Base-by-base conservation (phyloP, 163 green algal genomes). In the Scenedesmus sp. region DNA sequence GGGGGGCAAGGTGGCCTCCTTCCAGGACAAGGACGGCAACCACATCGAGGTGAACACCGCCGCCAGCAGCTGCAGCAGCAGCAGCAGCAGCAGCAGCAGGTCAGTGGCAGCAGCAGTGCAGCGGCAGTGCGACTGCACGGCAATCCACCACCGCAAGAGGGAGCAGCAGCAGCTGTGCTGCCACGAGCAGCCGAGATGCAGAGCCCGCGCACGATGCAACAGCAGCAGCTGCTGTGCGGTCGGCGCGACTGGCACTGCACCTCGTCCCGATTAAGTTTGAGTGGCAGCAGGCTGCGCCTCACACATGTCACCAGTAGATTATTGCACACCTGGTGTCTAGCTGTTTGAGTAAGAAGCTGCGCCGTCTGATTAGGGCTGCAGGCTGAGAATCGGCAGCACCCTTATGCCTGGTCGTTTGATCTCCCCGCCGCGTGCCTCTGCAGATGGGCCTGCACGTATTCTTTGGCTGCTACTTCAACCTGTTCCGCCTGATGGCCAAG, bases 401-500 rank as follows among this genome's bases (percentile, higher is more conserved):
- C n/a, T n/a, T n/a, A n/a, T n/a, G n/a, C n/a, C n/a, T n/a, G n/a
- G n/a, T n/a, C n/a, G n/a, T n/a, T n/a, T n/a, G n/a, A n/a, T n/a
- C n/a, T n/a, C n/a, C n/a, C n/a, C n/a, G n/a, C n/a, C n/a, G n/a
- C n/a, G n/a, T 85, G 30, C 79, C 16, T 33, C 18, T 87, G n/a
- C 92, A 96, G 95, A 98, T 98, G 97, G 97, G 97, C 22, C 93
- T 98, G 78, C 97, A 98, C 93, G 97, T 98, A 20, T 99, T 99
- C 89, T 99, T 99, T 92, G 98, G 98, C 76, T 99, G 98, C 96
- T 99, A 99, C 94, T 97, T 98, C 96, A 99, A 99, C 94, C 94
- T 99, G 53, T 99, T 99, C 94, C 95, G 98, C 35, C 94, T 99
- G 15, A 99, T 99, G 98, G 95, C 95, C 87, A 99, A 99, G 95